Evolutionary conservation across 345 rosid species (phyloP).

Genomic region (Ricinus communis): DNA sequence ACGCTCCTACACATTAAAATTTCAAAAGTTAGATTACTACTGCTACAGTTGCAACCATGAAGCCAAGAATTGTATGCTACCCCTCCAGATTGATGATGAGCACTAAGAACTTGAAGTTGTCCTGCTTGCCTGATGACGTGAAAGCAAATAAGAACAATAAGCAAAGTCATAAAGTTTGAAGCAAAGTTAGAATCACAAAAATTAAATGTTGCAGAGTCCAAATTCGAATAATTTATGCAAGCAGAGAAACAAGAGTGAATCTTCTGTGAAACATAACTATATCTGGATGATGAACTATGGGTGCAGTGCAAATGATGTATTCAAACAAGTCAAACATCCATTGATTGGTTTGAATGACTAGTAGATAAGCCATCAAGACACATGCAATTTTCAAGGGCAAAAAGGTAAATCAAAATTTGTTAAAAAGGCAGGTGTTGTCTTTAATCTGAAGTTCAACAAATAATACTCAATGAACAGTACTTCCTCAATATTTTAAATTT

Average conservation of each 20-base stretch:
- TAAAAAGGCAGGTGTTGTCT: background rate
- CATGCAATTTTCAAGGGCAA: background rate
- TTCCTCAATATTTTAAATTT: background rate
- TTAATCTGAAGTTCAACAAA: background rate
- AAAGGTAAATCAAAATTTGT: background rate
- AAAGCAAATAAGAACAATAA: slow-evolving; percentile 19
- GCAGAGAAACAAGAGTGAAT: background rate
- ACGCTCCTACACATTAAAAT: slow-evolving; percentile 51
- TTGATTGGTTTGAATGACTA: background rate
- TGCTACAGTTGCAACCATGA: slow-evolving; percentile 14
- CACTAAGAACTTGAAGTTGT: slow-evolving; percentile 86
- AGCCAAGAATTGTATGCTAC: slow-evolving; percentile 28
- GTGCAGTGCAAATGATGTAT: background rate
- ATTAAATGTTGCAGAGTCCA: background rate
- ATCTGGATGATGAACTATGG: background rate
- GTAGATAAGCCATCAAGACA: background rate
- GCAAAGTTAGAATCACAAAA: background rate
- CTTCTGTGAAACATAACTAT: background rate
- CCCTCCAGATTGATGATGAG: slow-evolving; percentile 99
- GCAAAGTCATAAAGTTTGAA: background rate
- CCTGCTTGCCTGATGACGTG: slow-evolving; percentile 59
- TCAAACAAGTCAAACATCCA: background rate
- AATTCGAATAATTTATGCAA: background rate
- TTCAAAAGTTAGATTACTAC: background rate
- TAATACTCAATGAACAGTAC: background rate